Evolutionary conservation across 1,284 basidiomycete genomes (phyloP).

Genomic region (Omphalotus olearius): DNA sequence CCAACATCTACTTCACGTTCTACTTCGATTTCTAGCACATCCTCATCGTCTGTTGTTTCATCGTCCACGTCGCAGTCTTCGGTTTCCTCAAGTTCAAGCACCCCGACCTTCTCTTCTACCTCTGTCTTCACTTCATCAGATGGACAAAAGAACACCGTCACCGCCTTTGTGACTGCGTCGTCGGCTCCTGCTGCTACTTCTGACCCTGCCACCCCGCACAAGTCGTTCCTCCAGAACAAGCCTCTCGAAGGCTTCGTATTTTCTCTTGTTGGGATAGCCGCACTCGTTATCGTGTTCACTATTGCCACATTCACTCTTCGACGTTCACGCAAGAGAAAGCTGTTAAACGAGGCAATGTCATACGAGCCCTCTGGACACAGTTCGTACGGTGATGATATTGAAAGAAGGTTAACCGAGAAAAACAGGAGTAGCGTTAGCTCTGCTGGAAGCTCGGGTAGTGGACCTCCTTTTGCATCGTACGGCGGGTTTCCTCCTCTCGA

Average conservation of each 20-base stretch:
- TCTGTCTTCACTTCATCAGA: constrained; percentile 16
- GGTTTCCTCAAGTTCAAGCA: not conserved
- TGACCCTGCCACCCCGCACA: constrained; percentile 16
- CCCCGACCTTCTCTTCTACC: constrained; percentile 2
- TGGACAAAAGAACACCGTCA: constrained; percentile 22
- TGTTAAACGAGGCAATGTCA: constrained; percentile 46
- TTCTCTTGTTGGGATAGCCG: constrained; percentile 46
- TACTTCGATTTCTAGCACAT: constrained; percentile 17
- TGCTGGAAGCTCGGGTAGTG: constrained; percentile 28
- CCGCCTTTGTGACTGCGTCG: constrained; percentile 21
- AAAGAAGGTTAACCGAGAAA: constrained; percentile 28
- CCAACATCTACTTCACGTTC: constrained; percentile 15
- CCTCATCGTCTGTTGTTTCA: constrained; percentile 7
- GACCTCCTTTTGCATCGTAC: constrained; percentile 16
- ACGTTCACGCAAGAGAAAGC: constrained; percentile 39
- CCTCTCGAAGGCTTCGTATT: constrained; percentile 55
- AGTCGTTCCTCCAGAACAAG: constrained; percentile 59
- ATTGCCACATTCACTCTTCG: constrained; percentile 46
- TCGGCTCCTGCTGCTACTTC: constrained; percentile 17
- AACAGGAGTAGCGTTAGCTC: constrained; percentile 6
- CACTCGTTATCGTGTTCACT: constrained; percentile 41
- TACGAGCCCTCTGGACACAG: constrained; percentile 43
- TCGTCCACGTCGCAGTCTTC: constrained; percentile 15
- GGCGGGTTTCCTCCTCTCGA: not conserved
- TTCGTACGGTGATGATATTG: constrained; percentile 25